A percentile compares a stretch with the other conserved stretches of the same genome.
phyloP scores from a whole-genome alignment of 2,329 filamentous ascomycete genomes.

The Tolypocladium album region DNA sequence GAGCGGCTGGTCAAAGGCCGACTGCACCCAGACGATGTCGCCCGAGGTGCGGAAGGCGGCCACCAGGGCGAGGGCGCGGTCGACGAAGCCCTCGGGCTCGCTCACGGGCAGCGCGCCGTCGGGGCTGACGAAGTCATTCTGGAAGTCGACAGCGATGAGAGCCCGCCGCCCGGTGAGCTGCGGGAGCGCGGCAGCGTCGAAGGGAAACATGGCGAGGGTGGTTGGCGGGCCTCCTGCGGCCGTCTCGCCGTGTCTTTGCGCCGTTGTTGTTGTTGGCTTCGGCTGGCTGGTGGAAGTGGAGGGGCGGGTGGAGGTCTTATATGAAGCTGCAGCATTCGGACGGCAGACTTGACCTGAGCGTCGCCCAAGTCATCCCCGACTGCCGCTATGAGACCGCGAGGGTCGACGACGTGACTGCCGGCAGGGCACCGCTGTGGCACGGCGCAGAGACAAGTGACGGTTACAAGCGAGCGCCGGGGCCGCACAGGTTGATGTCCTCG shows the following conservation, averaged over 20 bases:
- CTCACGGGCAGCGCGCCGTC: slow-evolving; percentile 57
- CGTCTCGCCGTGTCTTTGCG: not conserved
- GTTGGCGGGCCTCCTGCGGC: not conserved
- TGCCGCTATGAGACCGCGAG: not conserved
- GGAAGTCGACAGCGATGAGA: slow-evolving; percentile 74
- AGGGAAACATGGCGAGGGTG: slow-evolving; percentile 36
- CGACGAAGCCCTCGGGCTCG: slow-evolving; percentile 53
- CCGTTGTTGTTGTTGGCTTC: not conserved
- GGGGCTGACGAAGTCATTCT: slow-evolving; percentile 74
- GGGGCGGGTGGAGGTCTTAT: not conserved
- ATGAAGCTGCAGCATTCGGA: not conserved
- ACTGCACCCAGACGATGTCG: slow-evolving; percentile 76
- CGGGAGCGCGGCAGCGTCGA: slow-evolving; percentile 45
- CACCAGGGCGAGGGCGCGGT: slow-evolving; percentile 55
- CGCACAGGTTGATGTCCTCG: not conserved
- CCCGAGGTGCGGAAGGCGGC: slow-evolving; percentile 61
- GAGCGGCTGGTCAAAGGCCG: slow-evolving; percentile 56
- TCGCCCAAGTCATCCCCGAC: not conserved
- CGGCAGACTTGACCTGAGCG: not conserved
- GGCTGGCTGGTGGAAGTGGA: not conserved
- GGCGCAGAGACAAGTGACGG: not conserved
- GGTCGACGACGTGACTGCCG: not conserved
- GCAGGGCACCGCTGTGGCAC: not conserved
- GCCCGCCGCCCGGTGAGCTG: slow-evolving; percentile 53
- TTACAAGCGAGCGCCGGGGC: not conserved